Evolutionary conservation across 2,329 filamentous ascomycete genomes (phyloP).

Genomic region (Cercospora zeina): DNA sequence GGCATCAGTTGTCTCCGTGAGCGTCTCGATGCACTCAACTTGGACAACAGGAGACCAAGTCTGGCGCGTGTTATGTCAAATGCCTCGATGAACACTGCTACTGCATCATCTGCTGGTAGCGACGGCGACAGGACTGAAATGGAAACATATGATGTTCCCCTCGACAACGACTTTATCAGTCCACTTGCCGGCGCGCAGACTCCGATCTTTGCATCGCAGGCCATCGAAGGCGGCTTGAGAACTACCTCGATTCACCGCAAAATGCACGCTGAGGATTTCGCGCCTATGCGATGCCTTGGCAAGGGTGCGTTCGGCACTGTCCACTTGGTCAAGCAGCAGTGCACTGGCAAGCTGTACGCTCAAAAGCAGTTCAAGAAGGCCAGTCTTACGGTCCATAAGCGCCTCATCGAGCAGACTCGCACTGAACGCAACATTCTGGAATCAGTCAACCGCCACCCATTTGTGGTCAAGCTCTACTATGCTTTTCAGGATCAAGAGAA

Average conservation of each 20-base stretch:
- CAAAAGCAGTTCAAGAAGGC: constrained; percentile 99
- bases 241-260: constrained; percentile 63
- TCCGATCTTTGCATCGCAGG: constrained; percentile 42
- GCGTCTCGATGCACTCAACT: constrained; percentile 74
- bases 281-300: constrained; percentile 84
- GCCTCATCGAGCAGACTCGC: constrained; percentile 94
- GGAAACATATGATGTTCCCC: constrained; percentile 79
- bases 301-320: constrained; percentile 97
- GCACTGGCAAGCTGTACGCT: constrained; percentile 85
- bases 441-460: constrained; percentile 92
- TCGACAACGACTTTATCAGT: constrained; percentile 84
- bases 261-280: constrained; percentile 89
- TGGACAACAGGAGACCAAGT: constrained; percentile 60
- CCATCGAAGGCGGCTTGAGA: constrained; percentile 58
- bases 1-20: constrained; percentile 81
- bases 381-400: constrained; percentile 90
- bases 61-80: constrained; percentile 42
- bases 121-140: constrained; percentile 70
- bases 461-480: constrained; percentile 97
- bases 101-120: constrained; percentile 56
- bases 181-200: constrained; percentile 48
- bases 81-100: constrained; percentile 52
- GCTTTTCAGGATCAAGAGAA: constrained; percentile 98
- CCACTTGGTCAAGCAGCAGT: constrained; percentile 82
- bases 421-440: constrained; percentile 94